These are phyloP conservation scores for Botrytis pseudocinerea DNA, from an alignment of 2,329 filamentous ascomycete genomes.

Conservation along the genomic window DNA sequence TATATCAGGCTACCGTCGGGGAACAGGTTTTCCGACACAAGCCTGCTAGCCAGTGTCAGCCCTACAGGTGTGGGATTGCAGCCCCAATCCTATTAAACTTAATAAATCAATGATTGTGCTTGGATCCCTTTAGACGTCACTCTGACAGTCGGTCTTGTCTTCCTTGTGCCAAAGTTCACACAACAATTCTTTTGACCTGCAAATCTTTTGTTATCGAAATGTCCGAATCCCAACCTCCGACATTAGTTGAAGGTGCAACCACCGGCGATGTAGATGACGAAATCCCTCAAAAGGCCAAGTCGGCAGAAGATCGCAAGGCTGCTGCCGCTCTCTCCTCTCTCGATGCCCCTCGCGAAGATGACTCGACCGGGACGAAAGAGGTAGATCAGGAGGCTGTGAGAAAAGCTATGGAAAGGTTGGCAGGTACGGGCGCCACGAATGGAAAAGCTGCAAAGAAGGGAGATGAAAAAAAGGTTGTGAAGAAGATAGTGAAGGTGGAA, in stretches of 20 bases:
- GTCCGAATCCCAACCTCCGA: constrained; percentile 62
- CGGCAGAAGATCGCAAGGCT: constrained; percentile 75
- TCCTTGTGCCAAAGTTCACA: not conserved
- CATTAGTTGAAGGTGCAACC: constrained; percentile 60
- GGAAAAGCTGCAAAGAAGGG: constrained; percentile 44
- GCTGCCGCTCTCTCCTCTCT: constrained; percentile 72
- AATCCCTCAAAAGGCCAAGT: constrained; percentile 54
- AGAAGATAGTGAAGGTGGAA: constrained; percentile 70
- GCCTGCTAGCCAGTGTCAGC: constrained; percentile 9
- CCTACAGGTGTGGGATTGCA: constrained; percentile 19
- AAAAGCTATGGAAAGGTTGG: constrained; percentile 69
- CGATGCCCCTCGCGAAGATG: constrained; percentile 53
- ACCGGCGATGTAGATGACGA: constrained; percentile 61
- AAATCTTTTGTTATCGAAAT: constrained; percentile 44
- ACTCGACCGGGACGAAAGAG: constrained; percentile 48
- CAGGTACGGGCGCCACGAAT: constrained; percentile 41
- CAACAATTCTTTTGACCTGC: not conserved
- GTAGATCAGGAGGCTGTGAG: constrained; percentile 69
- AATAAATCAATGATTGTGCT: constrained; percentile 9
- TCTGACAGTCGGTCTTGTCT: not conserved
- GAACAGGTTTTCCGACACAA: not conserved
- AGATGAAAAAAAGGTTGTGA: constrained; percentile 53
- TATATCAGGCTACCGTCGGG: constrained; percentile 2
- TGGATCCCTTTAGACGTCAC: constrained; percentile 15
- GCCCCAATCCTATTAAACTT: constrained; percentile 10